phyloP scores from a whole-genome alignment of 202 grass and related monocot genomes.

The Hordeum pubiflorum region DNA sequence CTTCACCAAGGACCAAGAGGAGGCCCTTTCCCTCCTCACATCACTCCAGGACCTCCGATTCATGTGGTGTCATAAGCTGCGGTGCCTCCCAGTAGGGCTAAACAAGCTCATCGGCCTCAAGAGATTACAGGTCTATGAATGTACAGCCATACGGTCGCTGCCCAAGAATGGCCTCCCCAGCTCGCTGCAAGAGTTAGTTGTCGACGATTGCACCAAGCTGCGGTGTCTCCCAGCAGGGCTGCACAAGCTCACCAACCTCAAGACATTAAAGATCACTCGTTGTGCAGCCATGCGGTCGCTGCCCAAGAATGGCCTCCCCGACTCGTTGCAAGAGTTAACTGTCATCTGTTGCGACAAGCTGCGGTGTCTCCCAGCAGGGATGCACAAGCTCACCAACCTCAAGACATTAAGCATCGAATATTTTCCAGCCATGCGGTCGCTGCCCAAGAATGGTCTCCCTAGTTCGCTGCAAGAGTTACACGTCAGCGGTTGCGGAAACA shows the following conservation, averaged over 20 bases:
- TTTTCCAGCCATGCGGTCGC: neutral
- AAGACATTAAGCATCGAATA: fast-evolving
- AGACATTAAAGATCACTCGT: neutral
- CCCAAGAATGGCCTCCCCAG: neutral
- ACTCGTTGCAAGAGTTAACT: neutral
- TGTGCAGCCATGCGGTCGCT: neutral
- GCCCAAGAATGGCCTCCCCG: neutral
- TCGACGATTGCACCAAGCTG: neutral
- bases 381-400: neutral
- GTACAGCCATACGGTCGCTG: neutral
- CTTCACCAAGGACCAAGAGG: neutral
- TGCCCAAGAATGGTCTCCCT: neutral
- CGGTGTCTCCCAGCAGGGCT: neutral
- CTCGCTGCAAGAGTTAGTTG: neutral
- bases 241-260: neutral
- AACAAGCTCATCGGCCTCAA: neutral
- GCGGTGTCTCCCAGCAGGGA: neutral
- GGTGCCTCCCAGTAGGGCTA: neutral
- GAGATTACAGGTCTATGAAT: neutral
- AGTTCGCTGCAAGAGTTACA: neutral
- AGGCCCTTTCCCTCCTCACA: neutral
- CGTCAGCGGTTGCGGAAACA: fast-evolving
- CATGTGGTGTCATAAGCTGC: fast-evolving
- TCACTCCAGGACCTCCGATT: neutral
- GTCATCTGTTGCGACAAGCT: neutral